Base-by-base conservation (phyloP, 768 basidiomycete genomes). In the Megacollybia marginata region DNA sequence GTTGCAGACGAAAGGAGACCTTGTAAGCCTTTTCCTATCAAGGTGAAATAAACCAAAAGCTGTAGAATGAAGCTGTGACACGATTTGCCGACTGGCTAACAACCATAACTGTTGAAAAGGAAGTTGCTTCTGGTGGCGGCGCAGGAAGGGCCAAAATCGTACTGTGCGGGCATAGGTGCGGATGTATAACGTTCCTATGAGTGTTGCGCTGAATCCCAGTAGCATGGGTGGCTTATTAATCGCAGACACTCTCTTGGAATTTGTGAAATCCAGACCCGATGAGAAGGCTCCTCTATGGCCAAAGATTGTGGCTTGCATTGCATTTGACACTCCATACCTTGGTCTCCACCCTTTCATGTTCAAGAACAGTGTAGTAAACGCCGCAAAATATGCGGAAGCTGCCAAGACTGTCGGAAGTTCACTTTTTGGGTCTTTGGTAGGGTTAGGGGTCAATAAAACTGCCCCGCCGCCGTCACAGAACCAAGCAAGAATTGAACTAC, bases 221-320 rank as follows among this genome's bases (percentile, higher is more conserved):
- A 94, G 93, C 61, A 96, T 96, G 93, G 93, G 93, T 18, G 93
- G 93, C 2, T 68, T 96, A 18, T 74, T 97, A 2, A 85, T 85
- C 23, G 90, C 93, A 2, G 94, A 97, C 58, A 79, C 88, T 4
- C 66, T 92, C 31, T 65, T 85, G 23, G 86, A 83, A 59, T 87
- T 96, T 51, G 68, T 79, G 33, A 73, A 77, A 13, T 72, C 83
- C 31, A 74, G 86, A 18, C 81, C 86, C 5, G 83, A 89, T 55
- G 68, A 68, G 46, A 61, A 65, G 10, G 80, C 81, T 2, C 82
- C 87, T 0, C 65, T 95, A 5, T 97, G 93, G 93, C 94, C 93
- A 2, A 82, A 78, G 47, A 86, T 96, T 49, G 76, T 94, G 19
- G 92, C 85, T 1, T 84, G 82, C 53, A 69, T 92, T 44, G 85